Base-by-base conservation (phyloP, 352 stramenopile species). In the Phytophthora pinifolia region DNA sequence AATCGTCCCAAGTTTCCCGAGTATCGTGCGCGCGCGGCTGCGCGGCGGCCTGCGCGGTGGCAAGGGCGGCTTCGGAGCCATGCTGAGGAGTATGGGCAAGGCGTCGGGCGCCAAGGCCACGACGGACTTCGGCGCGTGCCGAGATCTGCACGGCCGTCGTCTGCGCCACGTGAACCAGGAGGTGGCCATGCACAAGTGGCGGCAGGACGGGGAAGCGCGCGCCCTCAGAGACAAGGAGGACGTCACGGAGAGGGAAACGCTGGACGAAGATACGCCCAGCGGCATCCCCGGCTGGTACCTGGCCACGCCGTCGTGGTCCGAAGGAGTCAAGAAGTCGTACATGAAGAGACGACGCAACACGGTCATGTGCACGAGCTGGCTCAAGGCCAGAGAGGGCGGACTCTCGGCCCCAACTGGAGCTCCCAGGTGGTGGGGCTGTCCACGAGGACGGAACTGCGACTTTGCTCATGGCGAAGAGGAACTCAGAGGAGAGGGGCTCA, bases 141-240 rank as follows among this genome's bases (percentile, higher is more conserved):
- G 83, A 49, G 83, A 94, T 29, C 65, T 94, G 30, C 79, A 91
- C 46, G 85, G 85, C 17, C 79, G 85, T 13, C 78, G 85, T 0
- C 65, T 94, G 48, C 83, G 85, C 7, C 85, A 95, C 43, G 85
- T 95, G 61, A 95, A 94, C 62, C 83, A 95, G 46, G 83, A 95
- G 61, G 81, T 95, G 53, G 79, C 79, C 1, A 82, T 93, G 68
- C 65, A 78, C 39, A 93, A 95, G 65, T 95, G 83, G 85, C 69
- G 59, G 13, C 64, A 91, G 37, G 79, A 91, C 17, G 55, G 58
- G 34, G 76, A 79, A 31, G 46, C 59, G 12, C 80, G 83, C 20
- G 68, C 73, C 34, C 59, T 75, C 32, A 66, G 66, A 30, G 70
- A 78, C 36, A 76, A 79, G 29, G 53, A 77, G 7, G 76, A 70